These are phyloP conservation scores for Pseudozyma flocculosa DNA, from an alignment of 1,284 basidiomycete genomes.

Conservation along the genomic window DNA sequence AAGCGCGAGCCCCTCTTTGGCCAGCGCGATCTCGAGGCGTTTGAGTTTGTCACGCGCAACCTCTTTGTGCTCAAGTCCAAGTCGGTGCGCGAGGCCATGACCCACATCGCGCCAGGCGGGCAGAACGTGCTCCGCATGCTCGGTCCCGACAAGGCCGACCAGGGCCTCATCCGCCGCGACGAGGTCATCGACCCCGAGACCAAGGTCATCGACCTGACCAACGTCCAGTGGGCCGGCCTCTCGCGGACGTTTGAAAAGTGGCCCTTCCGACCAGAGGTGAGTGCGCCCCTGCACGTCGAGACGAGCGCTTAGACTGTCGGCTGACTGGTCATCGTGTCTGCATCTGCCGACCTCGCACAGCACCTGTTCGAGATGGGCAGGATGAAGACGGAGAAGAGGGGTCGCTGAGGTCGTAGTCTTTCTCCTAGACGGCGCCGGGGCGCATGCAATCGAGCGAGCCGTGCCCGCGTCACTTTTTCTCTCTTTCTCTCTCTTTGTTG, in stretches of 20 bases:
- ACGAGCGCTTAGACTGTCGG: too few relatives aligned
- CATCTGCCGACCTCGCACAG: too few relatives aligned
- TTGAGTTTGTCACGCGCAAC: conserved; percentile 50
- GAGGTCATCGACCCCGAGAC: conserved; percentile 37
- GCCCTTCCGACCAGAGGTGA: conserved; percentile 48
- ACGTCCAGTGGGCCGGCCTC: conserved; percentile 47
- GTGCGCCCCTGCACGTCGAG: too few relatives aligned
- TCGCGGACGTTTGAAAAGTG: conserved; percentile 52
- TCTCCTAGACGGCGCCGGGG: too few relatives aligned
- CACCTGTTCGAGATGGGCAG: conserved; percentile 43
- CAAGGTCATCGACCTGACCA: conserved; percentile 40
- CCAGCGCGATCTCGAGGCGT: conserved; percentile 40
- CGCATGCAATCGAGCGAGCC: too few relatives aligned
- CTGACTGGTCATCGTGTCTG: too few relatives aligned
- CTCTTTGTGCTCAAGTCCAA: conserved; percentile 47
- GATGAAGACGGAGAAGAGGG: conserved; percentile 21
- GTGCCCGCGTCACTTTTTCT: too few relatives aligned
- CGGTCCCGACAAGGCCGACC: conserved; percentile 18
- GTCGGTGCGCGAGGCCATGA: conserved; percentile 37
- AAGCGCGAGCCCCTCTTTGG: conserved; percentile 28
- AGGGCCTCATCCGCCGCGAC: conserved; percentile 17
- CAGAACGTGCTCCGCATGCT: conserved; percentile 47
- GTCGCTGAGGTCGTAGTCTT: too few relatives aligned
- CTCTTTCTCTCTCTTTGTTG: too few relatives aligned
- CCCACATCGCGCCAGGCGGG: conserved; percentile 49